A percentile compares a stretch with the other conserved stretches of the same genome.
Evolutionary conservation across 1,284 basidiomycete species (phyloP).

Genomic region (Rhodotorula mucilaginosa): DNA sequence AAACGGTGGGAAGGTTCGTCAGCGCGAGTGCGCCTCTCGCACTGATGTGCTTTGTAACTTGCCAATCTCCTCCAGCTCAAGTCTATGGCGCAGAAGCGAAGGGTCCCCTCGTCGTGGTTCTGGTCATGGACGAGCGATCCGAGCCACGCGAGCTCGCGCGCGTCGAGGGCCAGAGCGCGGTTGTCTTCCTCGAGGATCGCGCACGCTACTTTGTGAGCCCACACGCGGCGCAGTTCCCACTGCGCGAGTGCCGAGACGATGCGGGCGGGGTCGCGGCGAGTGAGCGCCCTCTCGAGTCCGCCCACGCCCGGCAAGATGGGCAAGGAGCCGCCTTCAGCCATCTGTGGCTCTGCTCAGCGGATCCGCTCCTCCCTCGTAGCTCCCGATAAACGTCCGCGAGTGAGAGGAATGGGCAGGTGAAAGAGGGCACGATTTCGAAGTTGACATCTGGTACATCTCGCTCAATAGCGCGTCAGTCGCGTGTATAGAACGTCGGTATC

Average conservation of each 20-base stretch:
- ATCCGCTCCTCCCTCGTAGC: too few species aligned
- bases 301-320: background rate
- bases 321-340: background rate
- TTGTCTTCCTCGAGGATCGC: background rate
- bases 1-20: background rate
- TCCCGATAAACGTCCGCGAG: too few species aligned
- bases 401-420: background rate
- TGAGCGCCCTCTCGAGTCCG: background rate
- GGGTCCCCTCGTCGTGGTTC: conserved; percentile 1
- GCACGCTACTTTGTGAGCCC: background rate
- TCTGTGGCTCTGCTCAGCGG: too few species aligned
- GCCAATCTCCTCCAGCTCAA: conserved; percentile 13
- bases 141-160: background rate
- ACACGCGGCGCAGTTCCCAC: background rate
- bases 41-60: background rate
- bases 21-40: background rate
- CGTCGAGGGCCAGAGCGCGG: background rate
- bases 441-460: background rate
- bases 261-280: background rate
- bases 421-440: too few species aligned
- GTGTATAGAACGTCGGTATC: too few species aligned
- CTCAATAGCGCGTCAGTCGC: background rate
- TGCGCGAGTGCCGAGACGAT: background rate
- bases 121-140: background rate
- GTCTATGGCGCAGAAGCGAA: conserved; percentile 14